Evolutionary conservation across 805 yeast species (phyloP), one percentile per base, ranked within the genome.

Genomic region (Lachancea kluyveri): DNA sequence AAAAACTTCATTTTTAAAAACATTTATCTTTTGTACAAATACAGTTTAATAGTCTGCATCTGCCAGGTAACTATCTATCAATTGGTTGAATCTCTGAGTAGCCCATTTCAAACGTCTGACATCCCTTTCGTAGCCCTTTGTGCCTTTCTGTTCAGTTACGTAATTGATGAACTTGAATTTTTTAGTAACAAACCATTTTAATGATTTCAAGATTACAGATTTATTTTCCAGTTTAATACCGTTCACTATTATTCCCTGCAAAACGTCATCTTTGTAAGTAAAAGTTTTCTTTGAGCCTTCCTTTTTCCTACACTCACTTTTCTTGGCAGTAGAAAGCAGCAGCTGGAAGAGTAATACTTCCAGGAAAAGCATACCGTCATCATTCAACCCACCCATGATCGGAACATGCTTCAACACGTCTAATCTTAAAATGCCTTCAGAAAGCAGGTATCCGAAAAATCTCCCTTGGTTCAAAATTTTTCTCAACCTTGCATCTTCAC

Each of bases 361-460:
- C 41, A 85, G 39, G 46, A 90, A 85, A 13, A 86, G 55, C 22
- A 67, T 67, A 2, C 77, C 67, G 40, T 84, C 88, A 0, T 69
- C 47, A 14, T 68, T 65, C 8, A 82, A 60, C 1, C 77, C 73
- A 0, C 86, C 73, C 35, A 88, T 57, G 37, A 88, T 79, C 43
- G 90, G 82, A 19, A 84, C 72, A 5, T 76, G 77, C 42, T 81
- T 74, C 42, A 92, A 65, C 2, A 82, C 59, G 48, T 84, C 88
- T 28, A 92, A 62, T 3, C 86, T 76, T 39, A 90, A 62, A 0
- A 79, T 68, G 1, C 82, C 84, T 46, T 83, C 86, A 3, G 82
- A 76, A 11, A 88, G 70, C 26, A 92, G 52, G 30, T 62, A 65
- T 0, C 95, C 97, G 48, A 74, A 92, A 42, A 92, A 76, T 37